Percentiles rank a stretch among this genome's conserved stretches.
phyloP scores from a whole-genome alignment of 2,329 filamentous ascomycete species.

The Elsinoe batatas region DNA sequence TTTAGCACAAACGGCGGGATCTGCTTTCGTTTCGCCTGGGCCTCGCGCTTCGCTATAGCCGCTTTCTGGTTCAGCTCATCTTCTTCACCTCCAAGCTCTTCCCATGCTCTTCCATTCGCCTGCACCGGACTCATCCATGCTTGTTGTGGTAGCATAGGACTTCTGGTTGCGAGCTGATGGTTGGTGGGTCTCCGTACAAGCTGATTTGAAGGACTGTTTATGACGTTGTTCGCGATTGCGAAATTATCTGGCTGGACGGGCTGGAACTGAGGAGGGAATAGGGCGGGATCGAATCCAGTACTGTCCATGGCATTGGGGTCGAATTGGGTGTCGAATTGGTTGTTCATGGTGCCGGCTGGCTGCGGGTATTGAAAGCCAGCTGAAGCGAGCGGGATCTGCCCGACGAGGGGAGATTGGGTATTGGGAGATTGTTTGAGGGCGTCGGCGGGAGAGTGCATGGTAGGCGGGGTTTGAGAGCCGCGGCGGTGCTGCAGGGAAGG shows the following conservation, averaged over 20 bases:
- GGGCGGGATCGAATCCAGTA: conserved; percentile 9
- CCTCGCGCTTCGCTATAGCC: conserved; percentile 72
- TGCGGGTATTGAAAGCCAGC: neutral
- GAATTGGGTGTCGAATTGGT: conserved; percentile 3
- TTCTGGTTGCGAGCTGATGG: conserved; percentile 35
- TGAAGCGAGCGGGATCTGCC: conserved; percentile 3
- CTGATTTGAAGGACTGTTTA: conserved; percentile 29
- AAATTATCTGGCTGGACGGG: conserved; percentile 10
- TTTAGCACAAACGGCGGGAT: conserved; percentile 98
- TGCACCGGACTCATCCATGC: conserved; percentile 35
- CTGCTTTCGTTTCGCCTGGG: conserved; percentile 82
- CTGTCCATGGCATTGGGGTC: conserved; percentile 8
- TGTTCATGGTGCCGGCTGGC: conserved; percentile 20
- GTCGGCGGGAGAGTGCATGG: conserved; percentile 9
- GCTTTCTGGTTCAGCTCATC: conserved; percentile 73
- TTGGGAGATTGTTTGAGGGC: conserved; percentile 7
- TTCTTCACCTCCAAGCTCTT: conserved; percentile 55
- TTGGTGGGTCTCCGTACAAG: conserved; percentile 38
- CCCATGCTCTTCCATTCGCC: conserved; percentile 32
- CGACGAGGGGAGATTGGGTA: conserved; percentile 1
- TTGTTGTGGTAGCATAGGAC: conserved; percentile 23
- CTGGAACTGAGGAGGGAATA: conserved; percentile 8
- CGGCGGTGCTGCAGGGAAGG: neutral
- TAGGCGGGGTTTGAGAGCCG: neutral
- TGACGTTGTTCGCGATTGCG: conserved; percentile 15